phyloP scores from a whole-genome alignment of 2,329 filamentous ascomycete genomes.

The Parastagonospora avenae region DNA sequence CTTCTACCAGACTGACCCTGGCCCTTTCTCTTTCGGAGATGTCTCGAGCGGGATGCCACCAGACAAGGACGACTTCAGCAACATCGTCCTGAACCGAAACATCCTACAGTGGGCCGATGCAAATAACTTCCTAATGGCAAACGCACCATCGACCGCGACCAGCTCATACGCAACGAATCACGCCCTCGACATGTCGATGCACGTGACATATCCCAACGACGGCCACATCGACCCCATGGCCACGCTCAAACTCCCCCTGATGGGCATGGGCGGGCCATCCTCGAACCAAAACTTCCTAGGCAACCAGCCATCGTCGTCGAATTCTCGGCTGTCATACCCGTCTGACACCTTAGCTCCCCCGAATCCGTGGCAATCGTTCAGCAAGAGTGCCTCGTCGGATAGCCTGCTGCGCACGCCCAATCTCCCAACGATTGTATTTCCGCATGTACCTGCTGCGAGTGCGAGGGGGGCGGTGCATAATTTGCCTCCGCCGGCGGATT shows the following conservation, averaged over 20 bases:
- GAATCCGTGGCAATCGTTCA: not conserved
- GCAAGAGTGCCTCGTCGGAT: conserved; percentile 7
- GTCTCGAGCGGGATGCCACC: conserved; percentile 19
- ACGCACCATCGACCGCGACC: not conserved
- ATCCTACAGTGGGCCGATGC: conserved; percentile 48
- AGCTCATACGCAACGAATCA: not conserved
- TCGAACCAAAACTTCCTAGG: too few species aligned
- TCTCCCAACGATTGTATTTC: conserved; percentile 38
- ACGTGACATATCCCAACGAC: conserved; percentile 25
- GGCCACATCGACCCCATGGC: conserved; percentile 38
- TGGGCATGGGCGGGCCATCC: not conserved
- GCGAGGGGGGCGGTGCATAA: conserved; percentile 34
- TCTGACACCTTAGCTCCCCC: not conserved
- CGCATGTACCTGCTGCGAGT: conserved; percentile 33
- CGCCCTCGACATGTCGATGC: conserved; percentile 4
- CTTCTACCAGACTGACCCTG: not conserved
- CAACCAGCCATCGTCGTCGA: not conserved
- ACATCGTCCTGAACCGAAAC: conserved; percentile 44
- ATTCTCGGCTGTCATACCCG: not conserved
- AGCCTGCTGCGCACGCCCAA: conserved; percentile 31
- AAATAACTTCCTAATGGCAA: conserved; percentile 13
- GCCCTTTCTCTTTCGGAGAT: conserved; percentile 20
- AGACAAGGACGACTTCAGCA: conserved; percentile 32
- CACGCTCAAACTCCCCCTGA: conserved; percentile 30
- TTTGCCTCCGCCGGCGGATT: conserved; percentile 39